Evolutionary conservation across 176 grass and related monocot genomes (phyloP), one percentile per base, ranked within the genome.

Genomic region (Saccharum officinarum): DNA sequence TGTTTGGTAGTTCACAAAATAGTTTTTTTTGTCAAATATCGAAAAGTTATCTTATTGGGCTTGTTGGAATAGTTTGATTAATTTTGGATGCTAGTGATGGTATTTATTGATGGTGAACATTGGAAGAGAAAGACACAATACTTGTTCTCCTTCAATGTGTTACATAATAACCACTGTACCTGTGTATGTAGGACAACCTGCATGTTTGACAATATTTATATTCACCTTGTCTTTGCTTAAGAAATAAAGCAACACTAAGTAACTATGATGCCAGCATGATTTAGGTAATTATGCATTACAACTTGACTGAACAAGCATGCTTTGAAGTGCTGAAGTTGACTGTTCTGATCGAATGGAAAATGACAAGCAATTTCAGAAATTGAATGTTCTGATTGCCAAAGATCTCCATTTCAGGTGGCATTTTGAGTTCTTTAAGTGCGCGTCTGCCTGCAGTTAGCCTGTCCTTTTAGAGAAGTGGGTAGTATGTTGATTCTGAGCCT

Each of bases 241-340:
- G 11, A 69, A 69, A 69, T 69, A 1, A 81, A n/a, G 20, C 45
- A 81, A 69, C 47, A 34, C 30, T 64, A 61, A 33, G 22, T 46
- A 12, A 36, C 44, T 67, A 41, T 65, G 36, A 80, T 73, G 22
- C 7, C 34, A 17, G 26, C 38, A 80, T 47, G 26, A 60, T 42
- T 79, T 33, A 63, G 30, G 17, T 62, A 44, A 69, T 83, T 23
- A 83, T 70, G 80, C 62, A 71, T 26, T 61, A 23, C 12, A 20
- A 78, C 44, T 59, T 83, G 30, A 26, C 72, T 65, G 25, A 50
- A 77, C 30, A 78, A 64, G 40, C 33, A 70, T 62, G 25, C 39
- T 88, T 77, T 70, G 47, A 87, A 75, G 23, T 82, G 25, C 57
- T 82, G 47, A 73, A 87, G 5, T 7, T 37, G 18, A n/a, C 3